Percentiles rank a stretch among this genome's conserved stretches.
Conservation (phyloP, 2,329 filamentous ascomycete species). For the Aspergillus fructus region DNA sequence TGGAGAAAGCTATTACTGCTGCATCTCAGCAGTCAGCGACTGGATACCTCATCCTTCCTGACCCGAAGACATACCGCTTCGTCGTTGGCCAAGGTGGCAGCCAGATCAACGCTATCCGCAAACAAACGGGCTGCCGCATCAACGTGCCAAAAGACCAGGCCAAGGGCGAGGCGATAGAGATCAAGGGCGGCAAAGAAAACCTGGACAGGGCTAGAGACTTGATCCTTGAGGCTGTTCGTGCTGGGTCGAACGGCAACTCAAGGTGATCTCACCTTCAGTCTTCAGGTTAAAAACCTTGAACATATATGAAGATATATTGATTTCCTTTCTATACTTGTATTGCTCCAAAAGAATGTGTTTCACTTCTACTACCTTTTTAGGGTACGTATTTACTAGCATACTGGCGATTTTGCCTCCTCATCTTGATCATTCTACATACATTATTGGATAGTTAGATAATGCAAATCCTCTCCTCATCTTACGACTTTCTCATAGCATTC, state of each 20-base stretch:
- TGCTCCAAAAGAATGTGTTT: slow-evolving; percentile 12
- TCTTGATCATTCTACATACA: slow-evolving; percentile 4
- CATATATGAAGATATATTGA: slow-evolving; percentile 6
- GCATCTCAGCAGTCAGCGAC: slow-evolving; percentile 55
- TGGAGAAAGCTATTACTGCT: slow-evolving; percentile 71
- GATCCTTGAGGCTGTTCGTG: slow-evolving; percentile 77
- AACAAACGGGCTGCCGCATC: slow-evolving; percentile 89
- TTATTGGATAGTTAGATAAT: slow-evolving; percentile 10
- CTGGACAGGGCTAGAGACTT: slow-evolving; percentile 85
- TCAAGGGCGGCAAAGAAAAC: slow-evolving; percentile 74
- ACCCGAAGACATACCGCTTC: slow-evolving; percentile 83
- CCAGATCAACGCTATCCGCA: slow-evolving; percentile 90
- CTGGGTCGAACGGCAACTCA: slow-evolving; percentile 29
- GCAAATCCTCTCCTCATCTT: neutral
- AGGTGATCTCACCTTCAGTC: neutral
- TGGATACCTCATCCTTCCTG: slow-evolving; percentile 85
- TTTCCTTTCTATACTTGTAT: slow-evolving; percentile 9
- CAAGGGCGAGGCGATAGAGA: slow-evolving; percentile 80
- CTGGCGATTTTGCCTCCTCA: slow-evolving; percentile 8
- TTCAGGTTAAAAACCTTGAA: neutral
- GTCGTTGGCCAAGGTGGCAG: slow-evolving; percentile 86
- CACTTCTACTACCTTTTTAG: neutral
- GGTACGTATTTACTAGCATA: neutral
- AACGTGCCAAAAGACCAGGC: slow-evolving; percentile 83
- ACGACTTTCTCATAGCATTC: neutral